A percentile compares a stretch with the other conserved stretches of the same genome.
Evolutionary conservation across 768 basidiomycete species (phyloP).

Genomic region (Tricholoma bakamatsutake): DNA sequence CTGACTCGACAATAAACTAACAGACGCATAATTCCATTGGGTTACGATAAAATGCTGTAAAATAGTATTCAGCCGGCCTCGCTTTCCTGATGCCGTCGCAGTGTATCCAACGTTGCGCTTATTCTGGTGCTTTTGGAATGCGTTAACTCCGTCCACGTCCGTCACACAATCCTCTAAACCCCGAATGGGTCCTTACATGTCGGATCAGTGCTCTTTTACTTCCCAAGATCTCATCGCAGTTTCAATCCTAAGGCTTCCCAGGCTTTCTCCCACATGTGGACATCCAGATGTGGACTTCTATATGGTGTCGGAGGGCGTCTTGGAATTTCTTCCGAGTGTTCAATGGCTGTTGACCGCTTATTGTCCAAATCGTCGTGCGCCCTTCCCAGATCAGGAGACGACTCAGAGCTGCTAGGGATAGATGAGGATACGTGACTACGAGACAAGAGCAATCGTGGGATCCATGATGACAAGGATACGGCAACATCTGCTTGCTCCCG

Average conservation of each 20-base stretch:
- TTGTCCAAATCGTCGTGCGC: neutral
- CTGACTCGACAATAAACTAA: constrained; percentile 28
- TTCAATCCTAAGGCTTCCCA: neutral
- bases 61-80: too few species aligned
- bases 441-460: neutral
- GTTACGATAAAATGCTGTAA: neutral
- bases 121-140: neutral
- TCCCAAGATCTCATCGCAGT: neutral
- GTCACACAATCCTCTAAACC: neutral
- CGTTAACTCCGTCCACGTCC: neutral
- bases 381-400: too few species aligned
- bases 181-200: neutral
- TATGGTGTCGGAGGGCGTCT: too few species aligned
- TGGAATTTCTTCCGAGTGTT: too few species aligned
- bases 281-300: too few species aligned
- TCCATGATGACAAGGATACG: neutral
- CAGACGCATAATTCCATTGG: neutral
- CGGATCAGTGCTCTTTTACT: neutral
- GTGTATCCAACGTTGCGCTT: neutral
- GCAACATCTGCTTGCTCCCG: neutral
- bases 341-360: too few species aligned
- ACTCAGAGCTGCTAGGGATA: neutral
- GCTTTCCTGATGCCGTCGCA: too few species aligned
- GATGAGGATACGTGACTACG: neutral
- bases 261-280: neutral